Conservation (phyloP, 2,329 filamentous ascomycete genomes). For the Ceratocystiopsis sp. region DNA sequence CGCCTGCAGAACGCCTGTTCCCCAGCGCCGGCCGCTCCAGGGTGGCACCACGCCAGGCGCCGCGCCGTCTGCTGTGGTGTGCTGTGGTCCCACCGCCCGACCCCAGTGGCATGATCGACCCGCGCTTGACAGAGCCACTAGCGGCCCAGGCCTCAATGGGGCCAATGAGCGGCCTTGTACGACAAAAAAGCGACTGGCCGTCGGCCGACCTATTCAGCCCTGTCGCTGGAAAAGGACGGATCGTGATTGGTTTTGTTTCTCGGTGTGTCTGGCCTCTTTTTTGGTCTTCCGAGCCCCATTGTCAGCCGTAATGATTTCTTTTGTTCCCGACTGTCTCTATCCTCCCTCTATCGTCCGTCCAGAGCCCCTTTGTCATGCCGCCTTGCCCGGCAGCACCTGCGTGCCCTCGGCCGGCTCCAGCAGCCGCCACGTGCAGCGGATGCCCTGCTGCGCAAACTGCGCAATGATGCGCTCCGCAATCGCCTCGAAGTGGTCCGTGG, state of each 20-base stretch:
- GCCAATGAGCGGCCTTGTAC: too few species aligned
- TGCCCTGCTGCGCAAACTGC: slow-evolving; percentile 54
- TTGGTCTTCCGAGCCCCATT: not conserved
- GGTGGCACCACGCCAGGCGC: slow-evolving; percentile 2
- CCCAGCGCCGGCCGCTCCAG: not conserved
- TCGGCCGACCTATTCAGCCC: too few species aligned
- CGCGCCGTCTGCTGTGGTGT: not conserved
- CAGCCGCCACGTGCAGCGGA: slow-evolving; percentile 73
- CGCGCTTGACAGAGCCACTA: not conserved
- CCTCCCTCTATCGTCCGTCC: too few species aligned
- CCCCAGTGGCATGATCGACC: slow-evolving; percentile 4
- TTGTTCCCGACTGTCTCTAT: not conserved
- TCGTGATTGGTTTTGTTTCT: not conserved
- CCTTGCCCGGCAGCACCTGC: slow-evolving; percentile 19
- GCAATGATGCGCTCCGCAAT: slow-evolving; percentile 69
- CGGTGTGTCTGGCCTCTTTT: not conserved
- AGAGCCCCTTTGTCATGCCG: not conserved
- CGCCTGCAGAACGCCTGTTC: too few species aligned
- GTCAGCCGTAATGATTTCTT: not conserved
- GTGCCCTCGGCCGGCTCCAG: slow-evolving; percentile 73
- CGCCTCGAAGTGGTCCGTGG: slow-evolving; percentile 72
- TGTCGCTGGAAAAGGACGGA: too few species aligned
- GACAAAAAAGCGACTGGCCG: too few species aligned
- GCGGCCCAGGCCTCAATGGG: too few species aligned
- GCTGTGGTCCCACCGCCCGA: slow-evolving; percentile 2